These are phyloP conservation scores for Lachancea mirantina DNA, from an alignment of 805 yeast species.

Conservation along the genomic window DNA sequence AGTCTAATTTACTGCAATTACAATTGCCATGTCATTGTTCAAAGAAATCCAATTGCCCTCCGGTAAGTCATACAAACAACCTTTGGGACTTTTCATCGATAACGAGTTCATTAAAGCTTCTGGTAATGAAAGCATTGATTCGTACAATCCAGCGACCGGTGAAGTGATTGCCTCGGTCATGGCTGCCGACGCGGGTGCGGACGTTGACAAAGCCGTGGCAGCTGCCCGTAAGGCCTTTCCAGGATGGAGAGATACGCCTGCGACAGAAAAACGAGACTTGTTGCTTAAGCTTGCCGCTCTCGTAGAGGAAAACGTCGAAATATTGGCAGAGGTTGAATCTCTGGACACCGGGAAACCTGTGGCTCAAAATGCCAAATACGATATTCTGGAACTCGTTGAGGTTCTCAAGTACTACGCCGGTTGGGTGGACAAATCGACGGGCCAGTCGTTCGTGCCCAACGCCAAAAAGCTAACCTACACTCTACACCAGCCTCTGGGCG, in stretches of 20 bases:
- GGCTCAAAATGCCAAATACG: conserved; percentile 46
- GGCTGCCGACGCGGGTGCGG: conserved; percentile 40
- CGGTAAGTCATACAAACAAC: conserved; percentile 61
- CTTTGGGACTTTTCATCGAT: conserved; percentile 70
- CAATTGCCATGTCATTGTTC: no score
- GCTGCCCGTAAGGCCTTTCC: conserved; percentile 47
- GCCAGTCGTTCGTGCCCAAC: conserved; percentile 56
- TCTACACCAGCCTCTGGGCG: conserved; percentile 47
- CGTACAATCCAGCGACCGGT: conserved; percentile 48
- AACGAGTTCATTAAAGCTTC: conserved; percentile 58
- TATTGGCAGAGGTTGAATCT: conserved; percentile 51
- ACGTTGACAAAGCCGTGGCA: conserved; percentile 47
- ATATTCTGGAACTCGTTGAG: conserved; percentile 49
- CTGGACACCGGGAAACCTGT: conserved; percentile 55
- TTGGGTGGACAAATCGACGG: conserved; percentile 63
- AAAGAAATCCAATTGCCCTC: conserved; percentile 50
- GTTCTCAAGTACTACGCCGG: conserved; percentile 65
- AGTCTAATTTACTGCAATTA: no score
- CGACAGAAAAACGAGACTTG: conserved; percentile 39
- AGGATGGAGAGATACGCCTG: conserved; percentile 42
- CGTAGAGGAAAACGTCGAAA: conserved; percentile 41
- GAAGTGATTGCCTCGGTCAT: conserved; percentile 44
- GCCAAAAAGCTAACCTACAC: conserved; percentile 48
- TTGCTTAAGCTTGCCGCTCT: conserved; percentile 45
- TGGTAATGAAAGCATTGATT: conserved; percentile 34